Evolutionary conservation across 78 protist species (phyloP), one percentile per base, ranked within the genome.

Genomic region (Protostelium mycophagum): DNA sequence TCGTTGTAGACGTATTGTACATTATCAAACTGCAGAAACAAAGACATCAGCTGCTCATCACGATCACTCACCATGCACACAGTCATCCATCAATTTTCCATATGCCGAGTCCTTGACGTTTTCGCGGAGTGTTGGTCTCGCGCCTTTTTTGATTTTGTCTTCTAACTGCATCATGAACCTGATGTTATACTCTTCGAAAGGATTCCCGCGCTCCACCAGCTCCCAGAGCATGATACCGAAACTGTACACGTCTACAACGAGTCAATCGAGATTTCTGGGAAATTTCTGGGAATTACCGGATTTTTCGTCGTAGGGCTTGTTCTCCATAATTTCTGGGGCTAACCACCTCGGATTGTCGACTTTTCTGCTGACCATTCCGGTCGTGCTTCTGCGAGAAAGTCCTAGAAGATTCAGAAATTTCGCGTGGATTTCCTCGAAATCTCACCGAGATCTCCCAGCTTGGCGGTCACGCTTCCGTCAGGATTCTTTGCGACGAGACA

Each of bases 311-410:
- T 90, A 90, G 34, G 89, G 93, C 0, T 34, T 38, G 1, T 84
- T 88, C 37, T 85, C 89, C 29, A 93, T n/a, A 0, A 93, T 91
- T 51, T 93, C 96, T 1, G 96, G 96, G 23, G 93, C 90, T 38
- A 90, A 38, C 95, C 95, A 93, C 1, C 88, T 93, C 38, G 95
- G 95, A 86, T 93, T 93, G 37, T 90, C 95, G 0, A 93, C 95
- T 16, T 88, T 90, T 34, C 88, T 87, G 16, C 93, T 90, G 31
- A 87, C 86, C 63, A 92, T 90, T 1, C 89, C 84, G 63, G 89
- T 91, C 9, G 90, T 92, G 0, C 89, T 89, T 0, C 91, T 25
- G 37, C 91, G 84, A 28, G 86, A 38, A 0, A 92, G n/a, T 25
- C 73, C 73, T 51, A n/a, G n/a, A n/a, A n/a, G n/a, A n/a, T n/a